Conservation (phyloP, 1,284 basidiomycete genomes). For the Takashimella tepidaria region DNA sequence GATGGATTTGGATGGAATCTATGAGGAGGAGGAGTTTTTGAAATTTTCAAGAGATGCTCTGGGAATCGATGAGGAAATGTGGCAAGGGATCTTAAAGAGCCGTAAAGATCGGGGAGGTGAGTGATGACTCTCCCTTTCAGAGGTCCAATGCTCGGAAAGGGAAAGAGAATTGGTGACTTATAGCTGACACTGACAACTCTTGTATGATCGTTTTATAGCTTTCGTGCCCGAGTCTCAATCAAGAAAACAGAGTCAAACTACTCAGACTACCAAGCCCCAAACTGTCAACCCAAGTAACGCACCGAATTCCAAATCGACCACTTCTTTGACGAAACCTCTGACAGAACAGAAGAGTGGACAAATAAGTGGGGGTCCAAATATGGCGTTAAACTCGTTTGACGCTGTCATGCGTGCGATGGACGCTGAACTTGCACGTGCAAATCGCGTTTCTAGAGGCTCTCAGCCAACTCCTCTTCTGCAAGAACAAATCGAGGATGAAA, state of each 20-base stretch:
- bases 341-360: too few relatives aligned
- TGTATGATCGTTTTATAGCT: slow-evolving; percentile 2
- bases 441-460: slow-evolving; percentile 2
- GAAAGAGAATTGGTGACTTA: slow-evolving; percentile 49
- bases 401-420: slow-evolving; percentile 94
- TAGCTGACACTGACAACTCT: too few relatives aligned
- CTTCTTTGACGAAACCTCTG: too few relatives aligned
- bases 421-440: slow-evolving; percentile 57
- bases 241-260: too few relatives aligned
- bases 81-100: slow-evolving; percentile 72
- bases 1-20: slow-evolving; percentile 75
- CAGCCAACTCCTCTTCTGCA: not conserved
- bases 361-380: slow-evolving; percentile 51
- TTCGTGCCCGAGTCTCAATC: slow-evolving; percentile 13
- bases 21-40: slow-evolving; percentile 86
- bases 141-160: too few relatives aligned
- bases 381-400: slow-evolving; percentile 83
- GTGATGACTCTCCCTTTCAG: too few relatives aligned
- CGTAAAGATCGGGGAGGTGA: slow-evolving; percentile 61
- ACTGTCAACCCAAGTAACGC: too few relatives aligned
- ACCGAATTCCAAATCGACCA: too few relatives aligned
- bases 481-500: not conserved
- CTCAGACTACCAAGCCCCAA: too few relatives aligned
- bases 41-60: slow-evolving; percentile 85
- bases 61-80: slow-evolving; percentile 77